Evolutionary conservation across 2,329 filamentous ascomycete species (phyloP).

Genomic region (Verticillium dahliae): DNA sequence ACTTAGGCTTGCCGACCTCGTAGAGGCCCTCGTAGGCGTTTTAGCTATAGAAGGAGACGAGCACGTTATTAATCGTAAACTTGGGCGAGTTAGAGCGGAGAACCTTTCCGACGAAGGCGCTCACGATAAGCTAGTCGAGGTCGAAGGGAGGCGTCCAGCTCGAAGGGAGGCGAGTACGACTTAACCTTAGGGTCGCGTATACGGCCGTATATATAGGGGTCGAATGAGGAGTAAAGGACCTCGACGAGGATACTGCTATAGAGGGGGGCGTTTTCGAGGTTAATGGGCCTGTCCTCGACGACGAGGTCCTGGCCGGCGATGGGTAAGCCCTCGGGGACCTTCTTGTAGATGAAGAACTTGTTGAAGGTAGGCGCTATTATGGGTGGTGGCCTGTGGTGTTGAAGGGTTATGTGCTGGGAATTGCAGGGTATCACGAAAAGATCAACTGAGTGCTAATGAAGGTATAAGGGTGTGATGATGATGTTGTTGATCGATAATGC

Average conservation of each 20-base stretch:
- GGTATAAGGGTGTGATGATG: neutral
- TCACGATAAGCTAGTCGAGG: constrained; percentile 57
- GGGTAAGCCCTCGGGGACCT: constrained; percentile 59
- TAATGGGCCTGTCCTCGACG: constrained; percentile 61
- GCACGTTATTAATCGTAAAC: constrained; percentile 42
- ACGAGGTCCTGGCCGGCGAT: constrained; percentile 64
- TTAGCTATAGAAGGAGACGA: constrained; percentile 37
- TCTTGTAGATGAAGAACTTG: constrained; percentile 70
- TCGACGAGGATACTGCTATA: constrained; percentile 63
- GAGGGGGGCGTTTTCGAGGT: constrained; percentile 53
- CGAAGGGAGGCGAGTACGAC: constrained; percentile 62
- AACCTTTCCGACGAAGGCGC: constrained; percentile 59
- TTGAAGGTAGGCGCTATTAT: constrained; percentile 47
- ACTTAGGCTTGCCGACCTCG: constrained; percentile 56
- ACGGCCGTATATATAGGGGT: constrained; percentile 73
- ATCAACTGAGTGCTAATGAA: neutral
- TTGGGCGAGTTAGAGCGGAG: constrained; percentile 57
- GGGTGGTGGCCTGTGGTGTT: neutral
- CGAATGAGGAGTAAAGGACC: constrained; percentile 69
- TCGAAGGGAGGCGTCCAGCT: constrained; percentile 54
- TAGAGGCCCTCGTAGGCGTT: constrained; percentile 64
- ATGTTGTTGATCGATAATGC: neutral
- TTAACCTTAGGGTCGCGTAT: constrained; percentile 61
- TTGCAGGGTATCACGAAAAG: neutral
- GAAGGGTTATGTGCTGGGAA: neutral